Evolutionary conservation across 2,329 filamentous ascomycete genomes (phyloP).

Genomic region (Claviceps quebecensis): DNA sequence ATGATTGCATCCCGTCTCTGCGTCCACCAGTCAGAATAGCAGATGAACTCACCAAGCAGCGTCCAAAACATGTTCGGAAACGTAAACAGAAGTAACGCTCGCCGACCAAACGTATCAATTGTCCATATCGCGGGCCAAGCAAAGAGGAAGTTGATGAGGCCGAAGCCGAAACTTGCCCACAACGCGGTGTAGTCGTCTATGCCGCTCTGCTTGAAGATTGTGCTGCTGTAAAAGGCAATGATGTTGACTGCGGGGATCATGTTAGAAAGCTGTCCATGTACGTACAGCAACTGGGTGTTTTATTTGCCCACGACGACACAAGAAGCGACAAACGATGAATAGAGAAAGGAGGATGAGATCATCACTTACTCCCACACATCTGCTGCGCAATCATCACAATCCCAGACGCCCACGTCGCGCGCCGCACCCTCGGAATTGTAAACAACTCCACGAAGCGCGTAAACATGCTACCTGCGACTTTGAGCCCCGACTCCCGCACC

Average conservation of each 20-base stretch:
- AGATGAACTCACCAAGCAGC: constrained; percentile 3
- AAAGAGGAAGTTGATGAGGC: constrained; percentile 13
- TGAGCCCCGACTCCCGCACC: constrained; percentile 15
- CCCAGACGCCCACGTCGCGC: constrained; percentile 52
- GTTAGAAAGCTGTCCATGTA: not conserved
- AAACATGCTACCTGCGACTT: constrained; percentile 28
- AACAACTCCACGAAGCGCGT: constrained; percentile 42
- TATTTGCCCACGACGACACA: not conserved
- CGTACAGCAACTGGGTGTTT: not conserved
- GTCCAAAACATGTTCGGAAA: constrained; percentile 22
- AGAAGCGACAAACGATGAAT: not conserved
- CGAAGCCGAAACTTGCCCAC: constrained; percentile 19
- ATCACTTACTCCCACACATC: constrained; percentile 33
- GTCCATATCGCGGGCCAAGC: constrained; percentile 20
- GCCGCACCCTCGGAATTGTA: constrained; percentile 40
- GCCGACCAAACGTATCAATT: constrained; percentile 14
- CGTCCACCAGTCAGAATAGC: not conserved
- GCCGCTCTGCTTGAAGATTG: constrained; percentile 22
- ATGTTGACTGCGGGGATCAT: constrained; percentile 30
- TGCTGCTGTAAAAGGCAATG: constrained; percentile 13
- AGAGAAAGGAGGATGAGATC: too few relatives aligned
- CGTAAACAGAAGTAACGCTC: constrained; percentile 15
- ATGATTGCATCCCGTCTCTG: not conserved
- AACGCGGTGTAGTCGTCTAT: constrained; percentile 15
- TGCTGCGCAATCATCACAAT: constrained; percentile 55